Evolutionary conservation across 208 protist species (phyloP).

Genomic region (Trypanosoma scelopori): DNA sequence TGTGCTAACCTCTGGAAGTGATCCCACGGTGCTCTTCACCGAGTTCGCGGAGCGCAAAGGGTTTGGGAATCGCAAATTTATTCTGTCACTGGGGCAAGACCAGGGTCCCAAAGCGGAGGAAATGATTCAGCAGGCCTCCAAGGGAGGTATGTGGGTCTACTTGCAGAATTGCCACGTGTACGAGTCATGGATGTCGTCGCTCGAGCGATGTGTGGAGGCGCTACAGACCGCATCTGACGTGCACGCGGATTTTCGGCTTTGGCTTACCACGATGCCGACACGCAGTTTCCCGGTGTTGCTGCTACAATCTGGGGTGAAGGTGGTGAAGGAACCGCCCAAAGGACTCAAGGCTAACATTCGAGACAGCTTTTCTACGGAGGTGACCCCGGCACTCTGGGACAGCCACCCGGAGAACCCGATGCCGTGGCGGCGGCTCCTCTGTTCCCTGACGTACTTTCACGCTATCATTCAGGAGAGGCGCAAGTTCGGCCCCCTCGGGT

Average conservation of each 20-base stretch:
- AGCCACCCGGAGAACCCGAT: constrained; percentile 72
- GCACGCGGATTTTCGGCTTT: constrained; percentile 94
- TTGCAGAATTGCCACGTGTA: constrained; percentile 97
- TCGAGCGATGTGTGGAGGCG: constrained; percentile 91
- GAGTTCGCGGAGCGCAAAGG: constrained; percentile 93
- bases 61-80: constrained; percentile 85
- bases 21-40: constrained; percentile 92
- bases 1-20: constrained; percentile 92
- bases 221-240: constrained; percentile 57
- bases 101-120: constrained; percentile 92
- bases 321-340: constrained; percentile 97
- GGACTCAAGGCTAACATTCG: constrained; percentile 95
- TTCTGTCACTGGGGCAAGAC: constrained; percentile 95
- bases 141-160: constrained; percentile 93
- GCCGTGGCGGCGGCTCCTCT: constrained; percentile 94
- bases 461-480: constrained; percentile 93
- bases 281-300: constrained; percentile 92
- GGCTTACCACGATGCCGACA: constrained; percentile 96
- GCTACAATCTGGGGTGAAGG: constrained; percentile 95
- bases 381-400: constrained; percentile 84
- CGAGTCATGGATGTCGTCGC: constrained; percentile 93
- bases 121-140: constrained; percentile 80
- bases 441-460: constrained; percentile 95
- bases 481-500: constrained; percentile 94
- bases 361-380: constrained; percentile 71